Conservation (phyloP, 2,329 filamentous ascomycete genomes). For the Fusarium luffae region DNA sequence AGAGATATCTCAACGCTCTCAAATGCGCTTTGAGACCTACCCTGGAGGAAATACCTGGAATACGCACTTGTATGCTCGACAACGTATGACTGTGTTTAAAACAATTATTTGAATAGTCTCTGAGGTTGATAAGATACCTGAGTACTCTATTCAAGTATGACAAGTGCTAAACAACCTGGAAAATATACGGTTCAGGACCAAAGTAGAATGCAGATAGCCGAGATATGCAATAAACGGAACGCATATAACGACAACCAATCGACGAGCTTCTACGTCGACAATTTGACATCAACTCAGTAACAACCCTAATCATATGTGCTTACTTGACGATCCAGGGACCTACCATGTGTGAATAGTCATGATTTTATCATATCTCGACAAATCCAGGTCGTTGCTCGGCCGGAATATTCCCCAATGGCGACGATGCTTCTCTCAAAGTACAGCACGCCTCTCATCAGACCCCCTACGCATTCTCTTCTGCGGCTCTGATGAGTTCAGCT, state of each 20-base stretch:
- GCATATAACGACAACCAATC: neutral
- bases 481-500: conserved; percentile 92
- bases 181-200: neutral
- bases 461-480: conserved; percentile 91
- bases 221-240: conserved; percentile 51
- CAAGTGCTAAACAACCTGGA: neutral
- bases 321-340: neutral
- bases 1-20: neutral
- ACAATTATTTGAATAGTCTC: neutral
- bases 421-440: conserved; percentile 36
- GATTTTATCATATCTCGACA: conserved; percentile 38
- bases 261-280: neutral
- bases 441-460: conserved; percentile 51
- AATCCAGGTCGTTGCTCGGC: conserved; percentile 14
- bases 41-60: neutral
- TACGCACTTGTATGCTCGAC: neutral
- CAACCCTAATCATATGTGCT: neutral
- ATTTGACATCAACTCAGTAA: neutral
- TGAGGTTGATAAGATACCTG: neutral
- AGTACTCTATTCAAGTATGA: neutral
- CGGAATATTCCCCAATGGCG: conserved; percentile 10
- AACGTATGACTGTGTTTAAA: neutral
- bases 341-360: neutral
- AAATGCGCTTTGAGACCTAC: neutral
- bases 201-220: conserved; percentile 50